Evolutionary conservation across 306 rosid genomes (phyloP).

Genomic region (Fagus crenata): DNA sequence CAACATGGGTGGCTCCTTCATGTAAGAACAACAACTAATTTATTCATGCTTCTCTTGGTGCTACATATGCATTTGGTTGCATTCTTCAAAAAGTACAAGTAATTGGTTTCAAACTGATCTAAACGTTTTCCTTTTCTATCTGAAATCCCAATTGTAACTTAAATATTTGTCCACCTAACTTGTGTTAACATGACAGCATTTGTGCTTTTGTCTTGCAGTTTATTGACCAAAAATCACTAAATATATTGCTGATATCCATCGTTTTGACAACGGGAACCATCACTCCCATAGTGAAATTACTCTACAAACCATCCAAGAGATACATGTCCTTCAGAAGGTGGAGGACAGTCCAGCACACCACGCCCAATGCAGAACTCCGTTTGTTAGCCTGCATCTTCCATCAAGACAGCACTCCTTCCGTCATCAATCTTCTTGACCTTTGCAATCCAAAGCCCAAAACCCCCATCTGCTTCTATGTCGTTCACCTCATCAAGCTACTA

Average conservation of each 20-base stretch:
- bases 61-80: not conserved
- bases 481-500: slow-evolving; percentile 48
- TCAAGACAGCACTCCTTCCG: slow-evolving; percentile 45
- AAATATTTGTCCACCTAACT: not conserved
- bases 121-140: too few relatives aligned
- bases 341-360: slow-evolving; percentile 48
- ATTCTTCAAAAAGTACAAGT: not conserved
- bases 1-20: slow-evolving; percentile 21
- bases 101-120: too few relatives aligned
- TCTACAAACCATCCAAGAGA: slow-evolving; percentile 56
- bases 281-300: slow-evolving; percentile 39
- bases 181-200: not conserved
- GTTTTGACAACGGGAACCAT: slow-evolving; percentile 39
- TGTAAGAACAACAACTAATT: slow-evolving; percentile 34
- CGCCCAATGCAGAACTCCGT: slow-evolving; percentile 30
- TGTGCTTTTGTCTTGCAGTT: slow-evolving; percentile 41
- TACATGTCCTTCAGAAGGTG: slow-evolving; percentile 33
- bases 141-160: not conserved
- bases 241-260: slow-evolving; percentile 38
- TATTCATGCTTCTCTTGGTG: not conserved
- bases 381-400: slow-evolving; percentile 47
- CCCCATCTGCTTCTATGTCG: slow-evolving; percentile 48
- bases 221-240: slow-evolving; percentile 37
- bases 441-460: slow-evolving; percentile 41
- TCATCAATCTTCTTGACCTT: slow-evolving; percentile 52